These are phyloP conservation scores for Cyberlindnera mississippiensis DNA, from an alignment of 805 yeast genomes.

Conservation along the genomic window DNA sequence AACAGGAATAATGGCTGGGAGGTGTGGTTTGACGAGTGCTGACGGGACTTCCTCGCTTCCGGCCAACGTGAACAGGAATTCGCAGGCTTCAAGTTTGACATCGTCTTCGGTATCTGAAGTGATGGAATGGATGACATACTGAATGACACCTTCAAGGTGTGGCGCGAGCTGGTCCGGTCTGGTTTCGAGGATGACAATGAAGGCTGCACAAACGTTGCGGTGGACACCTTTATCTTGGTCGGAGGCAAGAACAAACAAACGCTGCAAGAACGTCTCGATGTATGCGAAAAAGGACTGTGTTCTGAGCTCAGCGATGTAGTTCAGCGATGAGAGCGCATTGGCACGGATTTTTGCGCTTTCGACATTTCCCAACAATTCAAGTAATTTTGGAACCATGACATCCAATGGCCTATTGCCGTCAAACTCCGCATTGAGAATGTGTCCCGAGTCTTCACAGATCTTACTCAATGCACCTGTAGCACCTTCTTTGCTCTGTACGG, in stretches of 20 bases:
- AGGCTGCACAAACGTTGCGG: conserved; percentile 72
- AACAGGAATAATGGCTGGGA: conserved; percentile 68
- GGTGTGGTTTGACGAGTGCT: conserved; percentile 48
- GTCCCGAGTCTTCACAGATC: conserved; percentile 84
- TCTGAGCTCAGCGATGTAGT: conserved; percentile 67
- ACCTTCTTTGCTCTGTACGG: conserved; percentile 49
- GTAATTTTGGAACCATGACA: conserved; percentile 60
- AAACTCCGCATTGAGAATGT: conserved; percentile 59
- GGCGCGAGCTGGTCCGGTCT: conserved; percentile 78
- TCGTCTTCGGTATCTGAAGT: conserved; percentile 52
- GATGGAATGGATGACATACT: conserved; percentile 78
- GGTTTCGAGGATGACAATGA: conserved; percentile 64
- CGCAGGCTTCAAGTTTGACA: conserved; percentile 90
- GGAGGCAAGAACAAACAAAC: conserved; percentile 66
- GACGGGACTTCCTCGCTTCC: conserved; percentile 51
- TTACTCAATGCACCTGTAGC: conserved; percentile 79
- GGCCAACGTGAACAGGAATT: conserved; percentile 74
- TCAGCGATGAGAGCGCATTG: conserved; percentile 65
- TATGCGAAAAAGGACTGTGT: conserved; percentile 61
- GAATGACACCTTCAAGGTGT: conserved; percentile 81
- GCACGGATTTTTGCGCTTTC: conserved; percentile 50
- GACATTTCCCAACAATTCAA: conserved; percentile 42
- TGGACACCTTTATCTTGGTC: conserved; percentile 59
- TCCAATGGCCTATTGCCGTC: conserved; percentile 65
- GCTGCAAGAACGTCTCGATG: conserved; percentile 60